phyloP scores from a whole-genome alignment of 768 basidiomycete genomes.

The Tylopilus felleus region DNA sequence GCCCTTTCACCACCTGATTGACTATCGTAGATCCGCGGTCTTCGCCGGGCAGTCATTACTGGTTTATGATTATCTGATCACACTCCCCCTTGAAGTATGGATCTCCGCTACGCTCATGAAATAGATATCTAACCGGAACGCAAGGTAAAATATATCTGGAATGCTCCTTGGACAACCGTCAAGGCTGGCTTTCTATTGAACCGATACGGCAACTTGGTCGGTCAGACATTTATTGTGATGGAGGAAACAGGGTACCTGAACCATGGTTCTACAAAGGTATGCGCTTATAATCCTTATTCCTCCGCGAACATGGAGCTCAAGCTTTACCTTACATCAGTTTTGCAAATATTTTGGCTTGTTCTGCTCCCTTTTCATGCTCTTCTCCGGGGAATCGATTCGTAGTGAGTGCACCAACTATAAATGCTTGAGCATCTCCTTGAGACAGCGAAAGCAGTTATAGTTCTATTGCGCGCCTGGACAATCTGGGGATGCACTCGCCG shows the following conservation, averaged over 20 bases:
- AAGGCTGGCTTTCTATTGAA: not conserved
- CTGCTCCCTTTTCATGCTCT: not conserved
- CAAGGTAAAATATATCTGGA: not conserved
- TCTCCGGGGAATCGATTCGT: constrained; percentile 21
- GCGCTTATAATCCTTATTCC: not conserved
- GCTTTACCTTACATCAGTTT: not conserved
- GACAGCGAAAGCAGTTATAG: constrained; percentile 14
- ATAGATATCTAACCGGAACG: not conserved
- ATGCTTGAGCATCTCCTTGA: not conserved
- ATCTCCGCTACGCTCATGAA: not conserved
- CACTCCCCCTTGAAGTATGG: not conserved
- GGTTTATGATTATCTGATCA: not conserved
- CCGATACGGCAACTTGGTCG: not conserved
- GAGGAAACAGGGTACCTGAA: not conserved
- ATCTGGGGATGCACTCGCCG: constrained; percentile 15
- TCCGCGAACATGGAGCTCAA: not conserved
- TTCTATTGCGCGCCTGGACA: constrained; percentile 23
- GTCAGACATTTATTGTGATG: not conserved
- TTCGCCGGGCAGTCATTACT: not conserved
- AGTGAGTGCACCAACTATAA: constrained; percentile 6
- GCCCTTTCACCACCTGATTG: not conserved
- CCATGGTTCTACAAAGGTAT: not conserved
- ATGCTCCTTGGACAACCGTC: not conserved
- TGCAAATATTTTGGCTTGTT: not conserved
- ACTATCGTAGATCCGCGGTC: not conserved